Base-by-base conservation (phyloP, 352 stramenopile species). In the Pythium chondricola region DNA sequence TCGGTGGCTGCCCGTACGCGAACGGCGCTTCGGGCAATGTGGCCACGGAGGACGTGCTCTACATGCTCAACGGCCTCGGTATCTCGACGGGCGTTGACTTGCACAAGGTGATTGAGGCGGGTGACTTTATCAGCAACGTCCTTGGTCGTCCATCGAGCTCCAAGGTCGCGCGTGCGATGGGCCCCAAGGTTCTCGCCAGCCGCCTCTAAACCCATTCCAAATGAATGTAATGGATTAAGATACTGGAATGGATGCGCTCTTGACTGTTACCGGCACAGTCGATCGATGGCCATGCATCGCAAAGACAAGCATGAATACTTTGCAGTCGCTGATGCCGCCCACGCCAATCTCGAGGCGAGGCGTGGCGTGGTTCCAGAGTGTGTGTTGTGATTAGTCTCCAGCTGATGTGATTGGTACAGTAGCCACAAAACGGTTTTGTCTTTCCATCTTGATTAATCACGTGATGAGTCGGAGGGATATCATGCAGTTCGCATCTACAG, bases 1-100 rank as follows among this genome's bases (percentile, higher is more conserved):
- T 99, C 2, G 95, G 95, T 26, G 95, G 95, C 13, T 99, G 95
- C 52, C 95, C 95, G 10, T 99, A 98, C 65, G 95, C 95, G 11
- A 85, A 80, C n/a, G 95, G 95, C 45, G 95, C 95, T 13, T 97
- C 88, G 6, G 95, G 95, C 27, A 99, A 99, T 66, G 90, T 98
- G 16, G 93, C 95, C 9, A 98, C 95, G 0, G 95, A 99, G 68
- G 95, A 99, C 65, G 88, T 98, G 36, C 73, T 98, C 6, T 98
- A 98, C 73, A 98, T 98, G 94, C 59, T 98, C 27, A 66, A 98
- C 43, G 95, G 95, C 11, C 70, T 98, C 35, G 93, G 95, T 29
- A 89, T 99, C 27, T 57, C 72, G n/a, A 98, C 95, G 10, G 95
- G 93, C 33, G 85, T 98, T 16, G 82, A 98, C 65, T 54, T 98